Evolutionary conservation across 208 protist species (phyloP).

Genomic region (Trypanosomatidae sp.): DNA sequence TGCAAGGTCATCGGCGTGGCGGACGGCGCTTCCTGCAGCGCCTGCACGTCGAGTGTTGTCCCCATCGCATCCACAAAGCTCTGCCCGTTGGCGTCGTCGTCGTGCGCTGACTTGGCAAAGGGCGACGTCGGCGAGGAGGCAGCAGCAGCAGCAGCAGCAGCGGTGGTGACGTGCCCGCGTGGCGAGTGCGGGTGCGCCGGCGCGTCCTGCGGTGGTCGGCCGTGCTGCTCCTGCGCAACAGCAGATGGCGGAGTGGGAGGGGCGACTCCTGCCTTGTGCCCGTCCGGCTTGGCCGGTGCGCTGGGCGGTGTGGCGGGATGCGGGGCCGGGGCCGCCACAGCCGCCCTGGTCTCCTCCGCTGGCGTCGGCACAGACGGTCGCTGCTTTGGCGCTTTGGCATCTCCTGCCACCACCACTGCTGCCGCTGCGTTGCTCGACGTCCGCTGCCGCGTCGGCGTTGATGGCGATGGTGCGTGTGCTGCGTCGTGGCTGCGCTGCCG

Average conservation of each 20-base stretch:
- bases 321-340: neutral
- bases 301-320: neutral
- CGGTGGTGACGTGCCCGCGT: neutral
- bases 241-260: too few relatives aligned
- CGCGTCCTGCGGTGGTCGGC: too few relatives aligned
- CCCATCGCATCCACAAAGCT: constrained; percentile 51
- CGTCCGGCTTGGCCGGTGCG: neutral
- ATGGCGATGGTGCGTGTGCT: neutral
- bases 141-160: too few relatives aligned
- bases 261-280: too few relatives aligned
- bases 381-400: too few relatives aligned
- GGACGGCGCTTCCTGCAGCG: constrained; percentile 7
- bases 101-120: neutral
- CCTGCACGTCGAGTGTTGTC: constrained; percentile 46
- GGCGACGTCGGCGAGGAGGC: too few relatives aligned
- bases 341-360: too few relatives aligned
- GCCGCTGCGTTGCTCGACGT: too few relatives aligned
- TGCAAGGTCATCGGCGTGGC: neutral
- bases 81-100: constrained; percentile 11
- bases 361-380: too few relatives aligned
- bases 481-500: constrained; percentile 12
- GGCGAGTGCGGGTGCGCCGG: neutral
- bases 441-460: neutral
- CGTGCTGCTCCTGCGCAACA: too few relatives aligned
- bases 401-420: too few relatives aligned